phyloP scores from a whole-genome alignment of 176 grass and related monocot species.

The Rhipidocladum racemiflorum region DNA sequence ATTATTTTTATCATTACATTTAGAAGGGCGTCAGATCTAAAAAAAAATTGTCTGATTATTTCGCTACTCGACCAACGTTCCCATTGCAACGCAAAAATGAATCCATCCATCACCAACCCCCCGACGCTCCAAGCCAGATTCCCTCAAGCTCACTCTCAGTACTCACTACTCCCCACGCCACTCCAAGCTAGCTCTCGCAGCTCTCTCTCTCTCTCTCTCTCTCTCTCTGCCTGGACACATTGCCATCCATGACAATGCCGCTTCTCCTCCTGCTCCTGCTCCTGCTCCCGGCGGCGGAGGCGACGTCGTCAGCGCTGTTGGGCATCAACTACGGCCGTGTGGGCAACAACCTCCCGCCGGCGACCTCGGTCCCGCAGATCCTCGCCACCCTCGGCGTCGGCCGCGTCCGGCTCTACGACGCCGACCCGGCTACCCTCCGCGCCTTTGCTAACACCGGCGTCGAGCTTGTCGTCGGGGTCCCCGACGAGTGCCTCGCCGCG shows the following conservation, averaged over 20 bases:
- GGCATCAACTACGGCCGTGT: constrained; percentile 82
- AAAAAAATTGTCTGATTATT: no score
- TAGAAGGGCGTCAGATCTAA: no score
- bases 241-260: constrained; percentile 30
- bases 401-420: constrained; percentile 52
- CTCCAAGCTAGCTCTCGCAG: background rate
- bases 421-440: constrained; percentile 34
- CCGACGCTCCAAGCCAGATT: no score
- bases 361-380: constrained; percentile 27
- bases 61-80: no score
- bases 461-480: constrained; percentile 52
- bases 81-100: no score
- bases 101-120: no score
- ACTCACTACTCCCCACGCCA: no score
- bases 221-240: background rate
- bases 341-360: constrained; percentile 59
- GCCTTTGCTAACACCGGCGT: constrained; percentile 65
- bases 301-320: constrained; percentile 49
- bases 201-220: background rate
- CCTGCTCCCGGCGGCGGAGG: constrained; percentile 16
- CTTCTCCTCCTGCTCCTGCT: background rate
- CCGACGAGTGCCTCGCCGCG: constrained; percentile 33
- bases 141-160: no score
- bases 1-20: no score
- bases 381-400: constrained; percentile 38